A percentile compares a stretch with the other conserved stretches of the same genome.
These are phyloP conservation scores for Zelonia costaricensis DNA, from an alignment of 208 protist species.

Conservation along the genomic window DNA sequence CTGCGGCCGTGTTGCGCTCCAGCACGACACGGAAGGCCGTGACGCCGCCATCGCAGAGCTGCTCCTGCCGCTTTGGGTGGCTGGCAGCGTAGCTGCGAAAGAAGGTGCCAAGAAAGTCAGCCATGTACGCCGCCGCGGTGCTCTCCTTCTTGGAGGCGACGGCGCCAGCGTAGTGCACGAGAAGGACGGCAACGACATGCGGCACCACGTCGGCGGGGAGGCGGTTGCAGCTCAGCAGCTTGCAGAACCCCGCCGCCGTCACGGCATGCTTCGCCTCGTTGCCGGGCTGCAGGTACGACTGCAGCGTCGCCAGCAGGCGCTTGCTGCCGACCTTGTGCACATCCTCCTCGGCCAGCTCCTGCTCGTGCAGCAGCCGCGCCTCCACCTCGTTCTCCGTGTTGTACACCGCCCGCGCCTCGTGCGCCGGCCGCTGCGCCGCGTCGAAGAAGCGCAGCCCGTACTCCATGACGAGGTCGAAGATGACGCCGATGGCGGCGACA, in stretches of 20 bases:
- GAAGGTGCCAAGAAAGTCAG: conserved; percentile 72
- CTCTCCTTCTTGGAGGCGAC: conserved; percentile 29
- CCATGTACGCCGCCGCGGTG: conserved; percentile 46
- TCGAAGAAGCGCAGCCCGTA: conserved; percentile 90
- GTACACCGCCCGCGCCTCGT: conserved; percentile 19
- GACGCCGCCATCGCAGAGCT: conserved; percentile 63
- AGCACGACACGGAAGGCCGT: conserved; percentile 62
- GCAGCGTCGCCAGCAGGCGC: conserved; percentile 51
- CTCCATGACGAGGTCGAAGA: conserved; percentile 87
- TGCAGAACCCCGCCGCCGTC: conserved; percentile 70
- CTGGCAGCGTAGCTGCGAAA: conserved; percentile 84
- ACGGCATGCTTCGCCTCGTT: conserved; percentile 40
- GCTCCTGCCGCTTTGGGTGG: conserved; percentile 63
- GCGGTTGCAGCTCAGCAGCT: conserved; percentile 88
- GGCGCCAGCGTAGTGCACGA: conserved; percentile 55
- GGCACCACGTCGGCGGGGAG: conserved; percentile 52
- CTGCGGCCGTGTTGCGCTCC: conserved; percentile 28
- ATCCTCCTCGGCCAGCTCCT: conserved; percentile 75
- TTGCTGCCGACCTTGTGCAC: conserved; percentile 82
- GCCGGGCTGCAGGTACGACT: conserved; percentile 43
- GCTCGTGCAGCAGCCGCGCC: conserved; percentile 74
- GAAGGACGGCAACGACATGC: conserved; percentile 63
- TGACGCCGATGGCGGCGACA: conserved; percentile 64
- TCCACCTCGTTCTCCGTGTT: conserved; percentile 41
- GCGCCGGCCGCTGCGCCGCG: conserved; percentile 9